These are phyloP conservation scores for Zoysia japonica DNA, from an alignment of 176 grass and related monocot genomes.

Conservation along the genomic window DNA sequence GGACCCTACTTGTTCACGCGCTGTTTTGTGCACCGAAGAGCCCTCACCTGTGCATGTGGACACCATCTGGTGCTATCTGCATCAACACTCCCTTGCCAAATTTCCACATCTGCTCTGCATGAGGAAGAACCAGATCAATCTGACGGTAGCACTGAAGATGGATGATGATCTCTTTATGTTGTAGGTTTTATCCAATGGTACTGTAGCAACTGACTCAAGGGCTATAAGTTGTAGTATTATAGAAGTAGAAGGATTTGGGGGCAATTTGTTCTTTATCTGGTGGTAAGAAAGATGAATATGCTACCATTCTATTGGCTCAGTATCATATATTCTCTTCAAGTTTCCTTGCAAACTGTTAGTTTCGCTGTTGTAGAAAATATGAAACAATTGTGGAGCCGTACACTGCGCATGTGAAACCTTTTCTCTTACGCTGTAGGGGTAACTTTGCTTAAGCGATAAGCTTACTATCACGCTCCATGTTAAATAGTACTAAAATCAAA, in stretches of 20 bases:
- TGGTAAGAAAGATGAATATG: conserved; percentile 3
- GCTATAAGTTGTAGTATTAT: conserved; percentile 26
- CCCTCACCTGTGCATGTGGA: conserved; percentile 87
- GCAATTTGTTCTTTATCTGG: conserved; percentile 3
- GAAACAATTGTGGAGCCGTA: not conserved
- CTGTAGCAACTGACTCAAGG: not conserved
- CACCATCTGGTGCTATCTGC: conserved; percentile 64
- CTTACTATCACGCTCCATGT: not conserved
- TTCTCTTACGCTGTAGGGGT: not conserved
- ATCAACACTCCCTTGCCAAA: conserved; percentile 70
- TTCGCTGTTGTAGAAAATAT: conserved; percentile 26
- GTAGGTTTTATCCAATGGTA: not conserved
- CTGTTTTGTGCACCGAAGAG: conserved; percentile 81
- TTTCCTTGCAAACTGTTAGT: not conserved
- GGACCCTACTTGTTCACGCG: conserved; percentile 68
- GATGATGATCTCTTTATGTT: conserved; percentile 45
- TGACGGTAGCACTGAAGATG: conserved; percentile 60
- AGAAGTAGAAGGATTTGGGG: conserved; percentile 24
- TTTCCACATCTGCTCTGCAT: conserved; percentile 60
- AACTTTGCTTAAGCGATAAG: not conserved
- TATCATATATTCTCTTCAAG: conserved; percentile 1
- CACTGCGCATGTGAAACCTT: not conserved
- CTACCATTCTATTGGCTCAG: not conserved
- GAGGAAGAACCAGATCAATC: conserved; percentile 49
- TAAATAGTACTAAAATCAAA: conserved; percentile 7